Conservation (phyloP, 805 yeast genomes). For the Priceomyces melissophilus region DNA sequence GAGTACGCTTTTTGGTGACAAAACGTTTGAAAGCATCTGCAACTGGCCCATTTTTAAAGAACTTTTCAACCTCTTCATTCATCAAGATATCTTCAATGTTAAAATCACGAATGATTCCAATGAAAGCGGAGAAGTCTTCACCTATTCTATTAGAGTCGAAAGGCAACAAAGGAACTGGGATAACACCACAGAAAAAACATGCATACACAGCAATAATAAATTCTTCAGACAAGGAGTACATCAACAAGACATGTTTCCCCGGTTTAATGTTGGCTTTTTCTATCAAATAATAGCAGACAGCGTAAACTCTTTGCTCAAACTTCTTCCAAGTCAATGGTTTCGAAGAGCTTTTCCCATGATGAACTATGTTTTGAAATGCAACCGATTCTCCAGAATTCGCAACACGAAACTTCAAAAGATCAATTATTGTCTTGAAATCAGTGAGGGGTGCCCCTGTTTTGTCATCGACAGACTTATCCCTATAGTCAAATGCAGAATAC, state of each 20-base stretch:
- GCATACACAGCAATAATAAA: slow-evolving; percentile 81
- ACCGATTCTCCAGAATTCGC: slow-evolving; percentile 70
- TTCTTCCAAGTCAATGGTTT: slow-evolving; percentile 66
- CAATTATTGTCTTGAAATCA: slow-evolving; percentile 67
- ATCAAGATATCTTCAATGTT: slow-evolving; percentile 70
- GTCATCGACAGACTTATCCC: slow-evolving; percentile 74
- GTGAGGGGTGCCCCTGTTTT: slow-evolving; percentile 71
- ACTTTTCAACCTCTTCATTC: slow-evolving; percentile 69
- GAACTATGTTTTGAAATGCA: slow-evolving; percentile 56
- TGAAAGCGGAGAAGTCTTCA: slow-evolving; percentile 70
- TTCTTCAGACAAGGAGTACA: slow-evolving; percentile 87
- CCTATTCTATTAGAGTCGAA: slow-evolving; percentile 61
- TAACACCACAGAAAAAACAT: slow-evolving; percentile 75
- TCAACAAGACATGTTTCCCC: slow-evolving; percentile 73
- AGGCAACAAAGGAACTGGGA: slow-evolving; percentile 75
- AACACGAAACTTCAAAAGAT: slow-evolving; percentile 77
- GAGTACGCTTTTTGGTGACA: slow-evolving; percentile 30
- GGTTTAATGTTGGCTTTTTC: slow-evolving; percentile 61
- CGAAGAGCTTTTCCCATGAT: slow-evolving; percentile 29
- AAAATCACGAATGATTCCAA: slow-evolving; percentile 65
- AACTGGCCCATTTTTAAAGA: slow-evolving; percentile 65
- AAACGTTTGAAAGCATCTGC: slow-evolving; percentile 54
- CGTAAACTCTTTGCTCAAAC: slow-evolving; percentile 71
- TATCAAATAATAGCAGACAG: slow-evolving; percentile 67
- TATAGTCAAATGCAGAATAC: slow-evolving; percentile 74